Evolutionary conservation across 805 yeast species (phyloP), one percentile per base, ranked within the genome.

Genomic region (Candida multigemmis): DNA sequence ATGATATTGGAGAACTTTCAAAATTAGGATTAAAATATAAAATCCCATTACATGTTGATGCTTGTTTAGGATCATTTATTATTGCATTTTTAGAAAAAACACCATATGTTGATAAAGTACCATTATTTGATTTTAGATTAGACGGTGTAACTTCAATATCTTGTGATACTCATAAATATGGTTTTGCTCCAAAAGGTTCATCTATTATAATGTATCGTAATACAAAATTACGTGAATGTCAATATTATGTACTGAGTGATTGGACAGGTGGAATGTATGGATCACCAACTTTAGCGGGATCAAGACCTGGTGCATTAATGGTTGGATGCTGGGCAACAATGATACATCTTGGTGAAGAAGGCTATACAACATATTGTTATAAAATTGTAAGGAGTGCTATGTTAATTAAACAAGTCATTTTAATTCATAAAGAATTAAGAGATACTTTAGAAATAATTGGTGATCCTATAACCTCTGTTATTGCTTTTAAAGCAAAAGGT

Each of bases 91-190:
- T 82, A 58, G 75, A 72, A 33, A 70, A 71, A 31, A 70, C 85
- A 3, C 32, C 35, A 13, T 56, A 59, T 9, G 62, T 56, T 27
- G 62, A 55, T 26, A 37, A 40, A 4, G 37, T 60, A 2, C 79
- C 81, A 5, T 45, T 57, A 8, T 87, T 89, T 55, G 97, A 91
- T 50, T 89, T 89, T 57, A 61, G 89, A 37, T 65, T 85, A 2
- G 79, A 84, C 1, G 91, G 68, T 17, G 97, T 91, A n/a, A 91
- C 97, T 1, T 86, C 96, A 3, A 89, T 89, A 32, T 83, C 95
- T n/a, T 91, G 97, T 56, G 98, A 89, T 50, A 89, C 98, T n/a
- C 98, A 89, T 63, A 89, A 89, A 53, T 89, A 89, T 47, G 98
- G 97, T 1, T 91, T 89, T 65, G 96, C 97, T 6, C 98, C 98